A percentile compares a stretch with the other conserved stretches of the same genome.
These are phyloP conservation scores for Astraeus odoratus DNA, from an alignment of 768 basidiomycete genomes.

Conservation along the genomic window DNA sequence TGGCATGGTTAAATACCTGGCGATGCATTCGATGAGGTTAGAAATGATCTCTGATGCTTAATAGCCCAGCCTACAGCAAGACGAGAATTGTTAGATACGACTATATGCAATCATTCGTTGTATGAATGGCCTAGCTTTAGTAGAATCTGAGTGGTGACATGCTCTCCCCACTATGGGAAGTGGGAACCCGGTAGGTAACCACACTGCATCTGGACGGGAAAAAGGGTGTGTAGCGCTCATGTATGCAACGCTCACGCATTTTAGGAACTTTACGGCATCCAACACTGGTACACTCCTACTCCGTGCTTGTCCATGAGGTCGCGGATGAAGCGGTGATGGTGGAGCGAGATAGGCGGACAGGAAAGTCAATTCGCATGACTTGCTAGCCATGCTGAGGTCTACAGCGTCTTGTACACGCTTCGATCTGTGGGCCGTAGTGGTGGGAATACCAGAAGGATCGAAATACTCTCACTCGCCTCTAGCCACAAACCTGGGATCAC, in stretches of 20 bases:
- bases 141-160: conserved; percentile 77
- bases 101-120: too few species aligned
- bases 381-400: conserved; percentile 91
- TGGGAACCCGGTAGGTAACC: too few species aligned
- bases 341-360: not conserved
- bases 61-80: too few species aligned
- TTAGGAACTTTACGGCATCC: too few species aligned
- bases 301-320: conserved; percentile 84
- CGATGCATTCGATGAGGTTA: too few species aligned
- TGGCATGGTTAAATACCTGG: too few species aligned
- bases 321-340: conserved; percentile 78
- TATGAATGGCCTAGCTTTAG: conserved; percentile 85
- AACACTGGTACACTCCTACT: conserved; percentile 74
- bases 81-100: too few species aligned
- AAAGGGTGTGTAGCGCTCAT: too few species aligned
- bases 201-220: too few species aligned
- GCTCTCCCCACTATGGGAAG: conserved; percentile 86
- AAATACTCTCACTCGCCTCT: conserved; percentile 97
- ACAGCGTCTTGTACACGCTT: conserved; percentile 95
- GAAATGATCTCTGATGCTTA: too few species aligned
- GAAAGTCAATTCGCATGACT: conserved; percentile 54
- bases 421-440: too few species aligned
- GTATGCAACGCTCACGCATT: too few species aligned
- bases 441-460: conserved; percentile 82
- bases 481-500: conserved; percentile 64